These are phyloP conservation scores for Candida ortonii DNA, from an alignment of 805 yeast species.

Conservation along the genomic window DNA sequence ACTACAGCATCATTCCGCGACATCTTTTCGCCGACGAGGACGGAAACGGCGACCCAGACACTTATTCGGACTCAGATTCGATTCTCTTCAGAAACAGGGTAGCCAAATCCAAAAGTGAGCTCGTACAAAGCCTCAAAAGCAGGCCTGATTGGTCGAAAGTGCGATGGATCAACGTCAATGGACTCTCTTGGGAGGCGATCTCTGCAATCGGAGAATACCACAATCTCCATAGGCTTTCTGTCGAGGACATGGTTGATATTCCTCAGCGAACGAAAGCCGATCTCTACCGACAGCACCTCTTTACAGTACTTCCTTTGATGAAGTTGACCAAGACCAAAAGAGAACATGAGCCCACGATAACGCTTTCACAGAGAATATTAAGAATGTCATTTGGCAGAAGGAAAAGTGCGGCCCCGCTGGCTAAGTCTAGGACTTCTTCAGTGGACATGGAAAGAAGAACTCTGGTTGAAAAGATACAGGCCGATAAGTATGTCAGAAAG, in stretches of 20 bases:
- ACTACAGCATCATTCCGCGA: constrained; percentile 9
- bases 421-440: constrained; percentile 9
- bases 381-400: too few species aligned
- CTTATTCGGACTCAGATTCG: too few species aligned
- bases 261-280: constrained; percentile 61
- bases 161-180: constrained; percentile 58
- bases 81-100: constrained; percentile 6
- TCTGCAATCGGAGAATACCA: constrained; percentile 43
- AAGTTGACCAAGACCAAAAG: constrained; percentile 37
- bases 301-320: constrained; percentile 52
- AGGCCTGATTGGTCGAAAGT: constrained; percentile 50
- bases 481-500: constrained; percentile 30
- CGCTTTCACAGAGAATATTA: constrained; percentile 1
- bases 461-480: constrained; percentile 21
- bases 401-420: constrained; percentile 1
- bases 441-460: constrained; percentile 5
- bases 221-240: constrained; percentile 50
- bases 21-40: constrained; percentile 8
- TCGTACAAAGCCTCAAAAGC: constrained; percentile 31
- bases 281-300: constrained; percentile 48
- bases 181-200: constrained; percentile 61
- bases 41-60: constrained; percentile 13
- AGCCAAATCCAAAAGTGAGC: constrained; percentile 24
- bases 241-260: constrained; percentile 62
- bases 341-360: constrained; percentile 1